A percentile compares a stretch with the other conserved stretches of the same genome.
Evolutionary conservation across 176 grass and related monocot genomes (phyloP).

Genomic region (Eleusine indica): DNA sequence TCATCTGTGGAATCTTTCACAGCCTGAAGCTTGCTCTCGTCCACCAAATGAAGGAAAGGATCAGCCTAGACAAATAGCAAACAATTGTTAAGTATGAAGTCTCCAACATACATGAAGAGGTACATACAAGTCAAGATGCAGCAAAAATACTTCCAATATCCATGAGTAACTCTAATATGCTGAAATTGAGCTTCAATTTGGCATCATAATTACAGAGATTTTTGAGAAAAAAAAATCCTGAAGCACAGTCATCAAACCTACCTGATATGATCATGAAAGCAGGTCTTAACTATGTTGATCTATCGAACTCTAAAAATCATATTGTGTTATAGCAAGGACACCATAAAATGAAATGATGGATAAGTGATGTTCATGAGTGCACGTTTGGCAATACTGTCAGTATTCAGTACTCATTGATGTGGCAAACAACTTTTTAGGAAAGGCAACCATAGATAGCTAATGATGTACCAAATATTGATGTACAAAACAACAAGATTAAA

Average conservation of each 20-base stretch:
- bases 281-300: neutral
- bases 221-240: neutral
- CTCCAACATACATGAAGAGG: slow-evolving; percentile 1
- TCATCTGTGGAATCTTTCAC: slow-evolving; percentile 58
- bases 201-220: slow-evolving; percentile 3
- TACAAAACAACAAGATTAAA: slow-evolving; percentile 25
- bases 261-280: neutral
- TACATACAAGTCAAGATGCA: slow-evolving; percentile 14
- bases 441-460: slow-evolving; percentile 11
- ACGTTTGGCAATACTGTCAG: slow-evolving; percentile 2
- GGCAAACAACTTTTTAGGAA: slow-evolving; percentile 8
- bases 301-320: slow-evolving; percentile 27
- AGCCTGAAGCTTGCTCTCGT: slow-evolving; percentile 80
- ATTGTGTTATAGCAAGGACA: slow-evolving; percentile 8
- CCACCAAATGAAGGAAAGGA: slow-evolving; percentile 87
- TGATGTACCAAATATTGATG: neutral
- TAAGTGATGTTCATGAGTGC: neutral
- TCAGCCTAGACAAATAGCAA: slow-evolving; percentile 58
- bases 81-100: slow-evolving; percentile 32
- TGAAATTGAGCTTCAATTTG: neutral
- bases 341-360: slow-evolving; percentile 29
- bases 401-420: neutral
- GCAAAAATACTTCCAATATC: slow-evolving; percentile 14
- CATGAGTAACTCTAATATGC: slow-evolving; percentile 3
- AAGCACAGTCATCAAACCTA: slow-evolving; percentile 7